Base-by-base conservation (phyloP, 179 eudicot genomes). In the Drosera spatulata region DNA sequence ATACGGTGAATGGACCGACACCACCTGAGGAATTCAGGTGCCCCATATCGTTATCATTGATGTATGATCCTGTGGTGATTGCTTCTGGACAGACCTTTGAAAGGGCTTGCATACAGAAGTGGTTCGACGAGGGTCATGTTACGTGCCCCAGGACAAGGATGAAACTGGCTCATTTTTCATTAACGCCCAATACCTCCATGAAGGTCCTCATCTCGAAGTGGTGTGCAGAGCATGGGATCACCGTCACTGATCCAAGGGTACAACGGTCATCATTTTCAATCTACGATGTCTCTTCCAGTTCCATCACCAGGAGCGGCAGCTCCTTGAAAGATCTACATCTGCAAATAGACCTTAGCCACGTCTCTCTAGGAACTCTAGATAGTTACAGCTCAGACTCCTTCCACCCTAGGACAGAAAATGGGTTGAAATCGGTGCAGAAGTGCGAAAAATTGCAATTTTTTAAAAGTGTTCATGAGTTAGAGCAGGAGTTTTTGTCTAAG, bases 11-110 rank as follows among this genome's bases (percentile, higher is more conserved):
- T 54, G 58, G 68, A 48, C 56, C 64, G 10, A 53, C 52, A 41
- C 80, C 81, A 7, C 87, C 90, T 9, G 83, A 82, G 59, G 95
- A 85, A 65, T 87, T 85, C 65, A 71, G 59, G 61, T 87, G 97
- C 67, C 89, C 84, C 49, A 45, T 90, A 59, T 85, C 95, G 33
- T 78, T 50, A 4, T 69, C 70, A 68, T 64, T 90, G 67, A 82
- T 90, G 90, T 55, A 70, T 72, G 95, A 87, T 61, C 97, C 97
- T 47, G 97, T 87, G 10, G 71, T 87, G 55, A 83, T 85, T 66
- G 80, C 81, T 61, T 85, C 95, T 41, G 95, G 95, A 38, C 73
- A 78, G 64, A 84, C 97, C 41, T 90, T 66, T 63, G 97, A 90
- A 68, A 87, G 93, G 75, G 60, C 66, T 51, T 75, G 69, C 78